Base-by-base conservation (phyloP, 2,329 filamentous ascomycete genomes). In the Colletotrichum cuscutae region DNA sequence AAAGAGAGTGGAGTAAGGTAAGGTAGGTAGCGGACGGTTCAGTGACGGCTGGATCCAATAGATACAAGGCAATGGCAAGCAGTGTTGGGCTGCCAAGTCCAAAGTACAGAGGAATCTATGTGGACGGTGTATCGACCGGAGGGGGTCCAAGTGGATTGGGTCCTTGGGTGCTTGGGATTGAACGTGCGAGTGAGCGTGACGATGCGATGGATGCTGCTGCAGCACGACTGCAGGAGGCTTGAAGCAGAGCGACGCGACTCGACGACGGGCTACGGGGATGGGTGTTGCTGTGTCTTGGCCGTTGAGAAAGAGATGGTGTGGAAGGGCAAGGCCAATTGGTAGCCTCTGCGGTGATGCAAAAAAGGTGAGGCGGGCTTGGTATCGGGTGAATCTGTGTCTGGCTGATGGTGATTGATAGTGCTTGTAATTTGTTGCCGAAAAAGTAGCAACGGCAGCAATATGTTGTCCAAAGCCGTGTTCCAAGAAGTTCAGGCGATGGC, bases 51-150 rank as follows among this genome's bases (percentile, higher is more conserved):
- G 61, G 67, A 59, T 52, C 71, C 71, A 73, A 71, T 65, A 12
- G 66, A 32, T 15, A 59, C 30, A 26, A 35, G 32, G 58, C 59
- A 59, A 35, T 49, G 22, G 24, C 54, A 46, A 59, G 70, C 71
- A 60, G 60, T 28, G 56, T 65, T 71, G 56, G 71, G 56, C 46
- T 32, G 71, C 71, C 71, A 73, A 73, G 71, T 71, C 67, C 71
- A 61, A 65, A 57, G 56, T 70, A 65, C 19, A 32, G 66, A 72
- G 71, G 26, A 60, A 57, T 70, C 56, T 73, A 49, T 49, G 7
- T 49, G 42, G 42, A 49, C 19, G 42, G 42, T 5, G 71, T 71
- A 65, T 73, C 60, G 54, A 57, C 56, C 52, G 37, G 15, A 53
- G 57, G 71, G 30, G 71, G 67, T 73, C 56, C 57, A 68, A 62